Percentiles rank a stretch among this genome's conserved stretches.
phyloP scores from a whole-genome alignment of 2,329 filamentous ascomycete genomes.

The Alternaria triticimaculans region DNA sequence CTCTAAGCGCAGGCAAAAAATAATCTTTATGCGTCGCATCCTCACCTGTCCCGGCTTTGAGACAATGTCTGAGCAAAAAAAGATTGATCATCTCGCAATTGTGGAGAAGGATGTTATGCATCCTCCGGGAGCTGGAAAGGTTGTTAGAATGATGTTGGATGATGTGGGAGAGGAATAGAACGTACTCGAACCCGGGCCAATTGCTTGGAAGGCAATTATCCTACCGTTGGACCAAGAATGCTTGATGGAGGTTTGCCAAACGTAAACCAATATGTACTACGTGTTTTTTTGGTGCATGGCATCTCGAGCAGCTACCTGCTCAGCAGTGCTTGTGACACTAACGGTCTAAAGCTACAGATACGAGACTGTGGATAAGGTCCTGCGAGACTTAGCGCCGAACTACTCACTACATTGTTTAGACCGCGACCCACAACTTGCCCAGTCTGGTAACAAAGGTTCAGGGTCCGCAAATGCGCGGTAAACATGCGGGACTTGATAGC shows the following conservation, averaged over 20 bases:
- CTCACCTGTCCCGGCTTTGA: fast-evolving
- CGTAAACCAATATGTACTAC: no score
- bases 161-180: background rate
- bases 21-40: background rate
- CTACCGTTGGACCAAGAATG: constrained; percentile 23
- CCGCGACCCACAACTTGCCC: background rate
- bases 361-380: background rate
- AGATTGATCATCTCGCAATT: constrained; percentile 1
- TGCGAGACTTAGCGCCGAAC: background rate
- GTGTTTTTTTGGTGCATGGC: fast-evolving
- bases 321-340: background rate
- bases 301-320: no score
- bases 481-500: background rate
- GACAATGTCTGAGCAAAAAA: background rate
- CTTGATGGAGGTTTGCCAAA: constrained; percentile 2
- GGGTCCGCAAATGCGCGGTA: background rate
- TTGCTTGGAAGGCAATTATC: constrained; percentile 26
- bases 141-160: background rate
- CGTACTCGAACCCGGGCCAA: constrained; percentile 20
- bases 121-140: constrained; percentile 14
- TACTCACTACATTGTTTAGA: background rate
- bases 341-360: background rate
- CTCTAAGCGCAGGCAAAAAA: background rate
- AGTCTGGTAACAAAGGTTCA: background rate
- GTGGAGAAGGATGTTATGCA: constrained; percentile 16